Evolutionary conservation across 1,139 yeast genomes (phyloP), one percentile per base, ranked within the genome.

Genomic region (Suhomyces guaymorum): DNA sequence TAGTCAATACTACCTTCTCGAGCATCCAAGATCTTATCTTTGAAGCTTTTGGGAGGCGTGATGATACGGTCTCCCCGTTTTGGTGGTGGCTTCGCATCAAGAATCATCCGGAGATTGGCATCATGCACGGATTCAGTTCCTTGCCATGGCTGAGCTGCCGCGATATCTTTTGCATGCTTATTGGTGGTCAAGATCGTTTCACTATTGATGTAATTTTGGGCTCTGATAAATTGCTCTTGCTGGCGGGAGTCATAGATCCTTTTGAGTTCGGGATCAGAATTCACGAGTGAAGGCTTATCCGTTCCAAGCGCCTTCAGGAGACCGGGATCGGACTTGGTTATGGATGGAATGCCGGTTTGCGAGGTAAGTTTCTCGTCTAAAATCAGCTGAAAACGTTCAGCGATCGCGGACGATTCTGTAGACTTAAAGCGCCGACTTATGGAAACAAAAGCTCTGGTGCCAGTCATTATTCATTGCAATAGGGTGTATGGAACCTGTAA

Each of bases 1-100:
- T 86, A 87, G 49, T 86, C 92, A 24, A 84, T 52, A 2, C 82
- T 75, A 7, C 68, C 63, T 42, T 86, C 95, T 38, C 78, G 72
- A 0, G 94, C 95, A 26, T 57, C 57, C 23, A 70, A 63, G 2
- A 85, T 49, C 33, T 84, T 61, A 12, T 70, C 71, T 22, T 51
- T 48, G 5, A 51, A 33, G 2, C 55, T 40, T 2, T 47, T 48
- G 7, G 59, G 55, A 1, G 69, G 61, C 0, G 62, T 54, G 3
- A 59, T 46, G 11, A 64, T 44, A 9, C 61, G 36, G 17, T 42
- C 40, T 14, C 15, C 26, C 4, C 24, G 18, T 12, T 16, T 22
- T 4, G 40, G 47, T 41, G 31, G 49, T 37, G 81, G 74, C 6
- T 68, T 62, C 50, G 59, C 49, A 35, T 86, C 95, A 14, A 74